These are phyloP conservation scores for Solanum hybrid DNA, from an alignment of 305 asterid genomes.

Conservation along the genomic window DNA sequence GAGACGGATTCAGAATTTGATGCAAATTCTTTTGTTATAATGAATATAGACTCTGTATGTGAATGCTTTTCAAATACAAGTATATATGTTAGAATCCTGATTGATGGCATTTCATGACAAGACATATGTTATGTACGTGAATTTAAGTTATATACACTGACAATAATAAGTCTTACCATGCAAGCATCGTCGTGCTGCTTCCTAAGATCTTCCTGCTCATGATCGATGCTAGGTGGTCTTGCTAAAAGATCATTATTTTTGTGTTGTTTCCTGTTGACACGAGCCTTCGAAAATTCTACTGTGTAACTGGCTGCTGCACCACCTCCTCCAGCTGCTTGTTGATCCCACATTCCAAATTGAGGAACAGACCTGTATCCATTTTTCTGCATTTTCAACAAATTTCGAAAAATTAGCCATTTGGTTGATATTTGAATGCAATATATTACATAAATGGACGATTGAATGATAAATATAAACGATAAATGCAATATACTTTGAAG, in stretches of 20 bases:
- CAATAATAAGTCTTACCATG: neutral
- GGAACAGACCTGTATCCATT: conserved; percentile 6
- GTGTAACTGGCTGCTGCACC: neutral
- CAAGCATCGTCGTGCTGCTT: neutral
- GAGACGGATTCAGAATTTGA: neutral
- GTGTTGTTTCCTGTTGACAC: neutral
- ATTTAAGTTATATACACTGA: neutral
- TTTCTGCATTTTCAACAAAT: conserved; percentile 1
- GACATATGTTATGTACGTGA: neutral
- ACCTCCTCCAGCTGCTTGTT: neutral
- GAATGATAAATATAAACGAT: neutral
- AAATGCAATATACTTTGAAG: neutral
- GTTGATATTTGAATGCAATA: neutral
- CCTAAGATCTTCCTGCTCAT: neutral
- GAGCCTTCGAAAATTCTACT: neutral
- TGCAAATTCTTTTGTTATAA: neutral
- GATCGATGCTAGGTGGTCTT: neutral
- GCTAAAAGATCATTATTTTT: conserved; percentile 4
- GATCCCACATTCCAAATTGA: conserved; percentile 9
- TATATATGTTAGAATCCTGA: neutral
- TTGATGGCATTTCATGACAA: neutral
- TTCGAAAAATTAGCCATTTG: neutral
- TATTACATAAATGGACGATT: neutral
- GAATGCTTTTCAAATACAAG: fast-evolving
- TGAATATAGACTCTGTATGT: neutral